These are phyloP conservation scores for Corymbia citriodora DNA, from an alignment of 441 rosid genomes.

Conservation along the genomic window DNA sequence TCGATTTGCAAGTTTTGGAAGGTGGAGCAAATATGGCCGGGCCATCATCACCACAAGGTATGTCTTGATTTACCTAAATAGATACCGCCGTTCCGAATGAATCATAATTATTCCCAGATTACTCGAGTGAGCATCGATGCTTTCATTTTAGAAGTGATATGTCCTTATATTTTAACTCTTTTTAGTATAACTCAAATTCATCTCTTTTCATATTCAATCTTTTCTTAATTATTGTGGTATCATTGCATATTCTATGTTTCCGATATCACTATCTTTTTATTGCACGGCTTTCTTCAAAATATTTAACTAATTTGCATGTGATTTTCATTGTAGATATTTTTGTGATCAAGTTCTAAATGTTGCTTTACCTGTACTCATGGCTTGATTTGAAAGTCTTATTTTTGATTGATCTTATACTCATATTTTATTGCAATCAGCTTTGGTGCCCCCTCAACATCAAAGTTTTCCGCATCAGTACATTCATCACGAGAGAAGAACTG, in stretches of 20 bases:
- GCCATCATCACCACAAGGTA: not conserved
- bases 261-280: not conserved
- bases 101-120: not conserved
- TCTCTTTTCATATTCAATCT: not conserved
- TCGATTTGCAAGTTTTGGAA: not conserved
- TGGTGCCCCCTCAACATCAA: not conserved
- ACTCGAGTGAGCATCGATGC: not conserved
- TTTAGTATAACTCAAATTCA: not conserved
- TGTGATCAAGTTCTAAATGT: too few relatives aligned
- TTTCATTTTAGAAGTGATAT: not conserved
- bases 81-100: too few relatives aligned
- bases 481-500: too few relatives aligned
- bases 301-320: not conserved
- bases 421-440: not conserved
- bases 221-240: not conserved
- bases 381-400: not conserved
- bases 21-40: not conserved
- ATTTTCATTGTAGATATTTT: too few relatives aligned
- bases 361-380: not conserved
- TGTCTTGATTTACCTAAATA: too few relatives aligned
- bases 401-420: not conserved
- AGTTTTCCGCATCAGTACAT: not conserved
- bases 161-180: not conserved
- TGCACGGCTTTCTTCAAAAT: too few relatives aligned
- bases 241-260: not conserved